These are phyloP conservation scores for Eustoma russellianum DNA, from an alignment of 257 asterid genomes.

Conservation along the genomic window DNA sequence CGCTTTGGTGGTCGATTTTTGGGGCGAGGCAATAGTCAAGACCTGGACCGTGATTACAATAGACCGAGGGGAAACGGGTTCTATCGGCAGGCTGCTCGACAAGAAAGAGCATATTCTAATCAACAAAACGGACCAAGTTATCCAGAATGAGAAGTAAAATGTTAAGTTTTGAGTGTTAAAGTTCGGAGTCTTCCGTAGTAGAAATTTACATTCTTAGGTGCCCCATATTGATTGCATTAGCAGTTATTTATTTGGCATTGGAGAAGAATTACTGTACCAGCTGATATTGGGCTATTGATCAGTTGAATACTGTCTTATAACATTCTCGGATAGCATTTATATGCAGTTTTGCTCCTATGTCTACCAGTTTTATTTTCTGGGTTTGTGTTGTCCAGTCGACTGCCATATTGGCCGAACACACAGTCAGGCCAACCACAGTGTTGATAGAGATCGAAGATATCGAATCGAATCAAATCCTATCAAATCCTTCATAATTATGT, in stretches of 20 bases:
- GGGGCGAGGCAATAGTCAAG: constrained; percentile 38
- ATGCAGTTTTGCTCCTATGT: background rate
- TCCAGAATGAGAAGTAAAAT: constrained; percentile 36
- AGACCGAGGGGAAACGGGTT: constrained; percentile 65
- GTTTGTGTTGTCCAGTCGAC: no score
- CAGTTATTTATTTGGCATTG: constrained; percentile 9
- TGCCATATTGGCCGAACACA: no score
- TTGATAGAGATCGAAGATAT: no score
- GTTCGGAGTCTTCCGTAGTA: constrained; percentile 4
- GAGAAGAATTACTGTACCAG: constrained; percentile 15
- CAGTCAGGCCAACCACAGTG: no score
- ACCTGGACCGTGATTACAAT: constrained; percentile 52
- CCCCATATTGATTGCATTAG: constrained; percentile 12
- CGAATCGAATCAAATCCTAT: no score
- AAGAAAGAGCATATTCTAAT: constrained; percentile 36
- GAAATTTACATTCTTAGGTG: constrained; percentile 29
- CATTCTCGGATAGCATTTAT: background rate
- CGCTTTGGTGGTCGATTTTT: constrained; percentile 62
- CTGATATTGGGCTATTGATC: constrained; percentile 12
- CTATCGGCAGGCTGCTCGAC: constrained; percentile 54
- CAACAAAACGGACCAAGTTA: constrained; percentile 51
- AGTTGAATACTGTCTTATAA: background rate
- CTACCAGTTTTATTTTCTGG: no score
- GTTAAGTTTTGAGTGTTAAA: constrained; percentile 13
- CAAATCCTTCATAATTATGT: no score